A percentile compares a stretch with the other conserved stretches of the same genome.
phyloP scores from a whole-genome alignment of 352 stramenopile genomes.

The Globisporangium nunn region DNA sequence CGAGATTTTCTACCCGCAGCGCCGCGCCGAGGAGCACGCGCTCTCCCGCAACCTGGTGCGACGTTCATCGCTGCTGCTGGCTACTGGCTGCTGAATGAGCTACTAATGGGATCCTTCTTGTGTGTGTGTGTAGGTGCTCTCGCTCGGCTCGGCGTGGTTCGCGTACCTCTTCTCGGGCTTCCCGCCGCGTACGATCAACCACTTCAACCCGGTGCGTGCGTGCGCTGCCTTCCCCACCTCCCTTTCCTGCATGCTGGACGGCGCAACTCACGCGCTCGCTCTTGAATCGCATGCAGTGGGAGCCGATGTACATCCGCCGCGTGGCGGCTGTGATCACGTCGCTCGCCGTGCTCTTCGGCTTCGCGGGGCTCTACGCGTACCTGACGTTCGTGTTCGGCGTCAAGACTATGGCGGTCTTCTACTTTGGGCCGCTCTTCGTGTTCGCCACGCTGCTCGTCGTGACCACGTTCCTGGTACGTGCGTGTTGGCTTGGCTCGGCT shows the following conservation, averaged over 20 bases:
- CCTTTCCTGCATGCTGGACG: no score
- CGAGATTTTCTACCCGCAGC: slow-evolving; percentile 79
- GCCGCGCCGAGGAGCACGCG: slow-evolving; percentile 41
- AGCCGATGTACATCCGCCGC: slow-evolving; percentile 63
- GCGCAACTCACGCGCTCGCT: no score
- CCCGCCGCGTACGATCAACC: slow-evolving; percentile 65
- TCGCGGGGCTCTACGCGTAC: slow-evolving; percentile 29
- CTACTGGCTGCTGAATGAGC: no score
- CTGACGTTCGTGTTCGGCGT: slow-evolving; percentile 39
- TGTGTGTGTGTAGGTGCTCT: not conserved
- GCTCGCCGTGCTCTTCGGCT: slow-evolving; percentile 34
- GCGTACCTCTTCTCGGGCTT: slow-evolving; percentile 70
- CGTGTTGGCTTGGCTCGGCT: no score
- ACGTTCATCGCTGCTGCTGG: no score
- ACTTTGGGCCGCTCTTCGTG: slow-evolving; percentile 68
- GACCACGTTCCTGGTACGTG: slow-evolving; percentile 61
- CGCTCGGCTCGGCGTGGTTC: slow-evolving; percentile 61
- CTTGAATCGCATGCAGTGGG: slow-evolving; percentile 21
- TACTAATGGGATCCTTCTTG: no score
- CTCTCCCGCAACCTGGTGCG: slow-evolving; percentile 40
- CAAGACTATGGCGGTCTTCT: slow-evolving; percentile 66
- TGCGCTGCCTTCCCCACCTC: not conserved
- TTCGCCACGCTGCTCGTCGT: slow-evolving; percentile 79
- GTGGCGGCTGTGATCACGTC: slow-evolving; percentile 57
- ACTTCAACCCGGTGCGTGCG: slow-evolving; percentile 64